phyloP scores from a whole-genome alignment of 2,329 filamentous ascomycete genomes.

The Ciborinia camelliae region DNA sequence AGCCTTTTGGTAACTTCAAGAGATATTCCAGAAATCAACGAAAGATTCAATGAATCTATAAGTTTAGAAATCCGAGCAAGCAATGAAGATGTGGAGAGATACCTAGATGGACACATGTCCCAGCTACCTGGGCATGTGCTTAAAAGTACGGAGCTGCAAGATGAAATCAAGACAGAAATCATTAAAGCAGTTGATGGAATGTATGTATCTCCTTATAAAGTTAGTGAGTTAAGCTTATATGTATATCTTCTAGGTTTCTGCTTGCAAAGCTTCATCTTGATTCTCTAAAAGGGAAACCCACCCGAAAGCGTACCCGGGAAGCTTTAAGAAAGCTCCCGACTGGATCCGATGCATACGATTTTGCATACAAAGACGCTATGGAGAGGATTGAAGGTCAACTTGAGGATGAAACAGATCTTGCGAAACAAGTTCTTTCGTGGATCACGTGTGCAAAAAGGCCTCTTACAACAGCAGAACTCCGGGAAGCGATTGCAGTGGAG shows the following conservation, averaged over 20 bases:
- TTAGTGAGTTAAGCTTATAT: neutral
- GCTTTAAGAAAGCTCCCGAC: slow-evolving; percentile 35
- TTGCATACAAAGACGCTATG: slow-evolving; percentile 44
- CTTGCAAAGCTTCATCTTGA: slow-evolving; percentile 39
- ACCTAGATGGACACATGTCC: slow-evolving; percentile 24
- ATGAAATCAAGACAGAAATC: slow-evolving; percentile 30
- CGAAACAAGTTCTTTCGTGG: slow-evolving; percentile 35
- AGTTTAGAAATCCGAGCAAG: slow-evolving; percentile 37
- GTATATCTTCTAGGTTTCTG: slow-evolving; percentile 22
- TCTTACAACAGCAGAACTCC: slow-evolving; percentile 40
- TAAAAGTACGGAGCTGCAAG: slow-evolving; percentile 24
- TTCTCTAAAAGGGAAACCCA: slow-evolving; percentile 34
- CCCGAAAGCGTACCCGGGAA: slow-evolving; percentile 32
- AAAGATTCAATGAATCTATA: slow-evolving; percentile 24
- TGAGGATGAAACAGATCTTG: slow-evolving; percentile 11
- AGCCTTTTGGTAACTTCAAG: slow-evolving; percentile 40
- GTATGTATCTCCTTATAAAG: slow-evolving; percentile 26
- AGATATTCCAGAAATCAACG: slow-evolving; percentile 29
- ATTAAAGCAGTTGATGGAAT: slow-evolving; percentile 34
- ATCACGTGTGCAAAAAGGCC: slow-evolving; percentile 40
- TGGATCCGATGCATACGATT: slow-evolving; percentile 29
- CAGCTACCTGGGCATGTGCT: slow-evolving; percentile 26
- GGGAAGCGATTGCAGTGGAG: slow-evolving; percentile 44
- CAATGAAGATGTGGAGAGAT: slow-evolving; percentile 33
- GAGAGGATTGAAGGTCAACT: slow-evolving; percentile 33